phyloP scores from a whole-genome alignment of 2,329 filamentous ascomycete species.

The Hawksworthiomyces lignivorus region DNA sequence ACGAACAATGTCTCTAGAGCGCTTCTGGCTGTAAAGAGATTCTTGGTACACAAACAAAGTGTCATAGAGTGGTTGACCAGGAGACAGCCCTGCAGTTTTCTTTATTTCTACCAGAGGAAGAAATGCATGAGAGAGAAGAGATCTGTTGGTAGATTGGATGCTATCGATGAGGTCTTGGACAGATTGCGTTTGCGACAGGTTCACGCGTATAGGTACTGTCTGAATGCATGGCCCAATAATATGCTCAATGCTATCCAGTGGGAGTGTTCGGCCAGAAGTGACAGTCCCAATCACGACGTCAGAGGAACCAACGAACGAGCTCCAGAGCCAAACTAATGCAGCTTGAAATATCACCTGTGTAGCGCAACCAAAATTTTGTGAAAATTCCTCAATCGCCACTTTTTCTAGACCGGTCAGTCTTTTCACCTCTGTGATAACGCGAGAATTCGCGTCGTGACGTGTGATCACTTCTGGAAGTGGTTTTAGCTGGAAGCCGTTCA shows the following conservation, averaged over 20 bases:
- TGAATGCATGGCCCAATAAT: slow-evolving; percentile 75
- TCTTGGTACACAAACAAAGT: slow-evolving; percentile 81
- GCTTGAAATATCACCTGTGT: slow-evolving; percentile 71
- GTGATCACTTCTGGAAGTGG: slow-evolving; percentile 53
- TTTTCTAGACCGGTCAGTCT: slow-evolving; percentile 26
- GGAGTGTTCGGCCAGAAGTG: slow-evolving; percentile 72
- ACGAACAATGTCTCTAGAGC: slow-evolving; percentile 29
- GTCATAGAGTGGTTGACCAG: slow-evolving; percentile 60
- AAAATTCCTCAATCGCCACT: slow-evolving; percentile 25
- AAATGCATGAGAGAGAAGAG: slow-evolving; percentile 54
- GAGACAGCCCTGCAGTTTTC: slow-evolving; percentile 45
- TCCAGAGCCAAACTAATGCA: slow-evolving; percentile 58
- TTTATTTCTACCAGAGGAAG: slow-evolving; percentile 65
- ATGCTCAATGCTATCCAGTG: slow-evolving; percentile 60
- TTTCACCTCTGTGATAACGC: slow-evolving; percentile 18
- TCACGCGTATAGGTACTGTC: slow-evolving; percentile 63
- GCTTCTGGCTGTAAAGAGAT: slow-evolving; percentile 39
- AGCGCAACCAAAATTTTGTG: slow-evolving; percentile 41
- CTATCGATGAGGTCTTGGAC: slow-evolving; percentile 54
- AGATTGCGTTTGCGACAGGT: slow-evolving; percentile 43
- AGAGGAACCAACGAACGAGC: slow-evolving; percentile 51
- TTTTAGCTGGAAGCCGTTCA: slow-evolving; percentile 48
- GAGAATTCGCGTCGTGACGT: not conserved
- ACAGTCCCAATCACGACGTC: slow-evolving; percentile 74
- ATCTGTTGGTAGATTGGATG: slow-evolving; percentile 59